Conservation (phyloP, 2,329 filamentous ascomycete genomes). For the Alternaria dauci region DNA sequence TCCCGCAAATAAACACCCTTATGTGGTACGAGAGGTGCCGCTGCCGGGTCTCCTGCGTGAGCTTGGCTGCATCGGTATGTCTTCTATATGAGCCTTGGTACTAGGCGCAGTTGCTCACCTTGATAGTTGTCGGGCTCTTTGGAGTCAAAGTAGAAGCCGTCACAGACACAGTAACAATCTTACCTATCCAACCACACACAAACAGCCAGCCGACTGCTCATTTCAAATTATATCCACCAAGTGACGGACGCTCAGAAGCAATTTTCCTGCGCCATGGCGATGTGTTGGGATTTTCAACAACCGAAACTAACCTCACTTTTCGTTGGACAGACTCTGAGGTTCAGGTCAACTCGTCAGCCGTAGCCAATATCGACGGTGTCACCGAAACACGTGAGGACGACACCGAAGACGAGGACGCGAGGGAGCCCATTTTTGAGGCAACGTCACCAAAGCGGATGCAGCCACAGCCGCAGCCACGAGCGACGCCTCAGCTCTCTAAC, state of each 20-base stretch:
- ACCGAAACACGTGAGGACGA: conserved; percentile 24
- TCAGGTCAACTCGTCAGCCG: conserved; percentile 46
- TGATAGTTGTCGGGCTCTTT: conserved; percentile 24
- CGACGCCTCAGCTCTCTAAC: conserved; percentile 36
- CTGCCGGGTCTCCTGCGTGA: conserved; percentile 7
- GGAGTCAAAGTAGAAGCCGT: conserved; percentile 42
- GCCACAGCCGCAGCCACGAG: conserved; percentile 18
- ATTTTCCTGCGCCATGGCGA: conserved; percentile 43
- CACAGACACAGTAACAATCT: conserved; percentile 24
- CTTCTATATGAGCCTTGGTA: not conserved
- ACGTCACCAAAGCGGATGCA: conserved; percentile 25
- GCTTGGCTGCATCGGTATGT: conserved; percentile 33
- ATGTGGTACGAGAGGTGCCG: conserved; percentile 5
- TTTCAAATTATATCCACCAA: conserved; percentile 33
- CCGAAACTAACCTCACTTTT: conserved; percentile 22
- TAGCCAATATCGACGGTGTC: conserved; percentile 7
- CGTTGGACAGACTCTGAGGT: conserved; percentile 32
- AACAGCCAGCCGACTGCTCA: not conserved
- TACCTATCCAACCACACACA: conserved; percentile 17
- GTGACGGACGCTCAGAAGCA: conserved; percentile 27
- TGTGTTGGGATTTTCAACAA: conserved; percentile 25
- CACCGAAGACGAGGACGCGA: conserved; percentile 37
- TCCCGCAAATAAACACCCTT: not conserved
- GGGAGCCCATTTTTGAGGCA: conserved; percentile 26
- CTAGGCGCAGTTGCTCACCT: not conserved